Percentiles rank a stretch among this genome's conserved stretches.
Evolutionary conservation across 306 rosid species (phyloP).

Genomic region (Casuarina equisetifolia): DNA sequence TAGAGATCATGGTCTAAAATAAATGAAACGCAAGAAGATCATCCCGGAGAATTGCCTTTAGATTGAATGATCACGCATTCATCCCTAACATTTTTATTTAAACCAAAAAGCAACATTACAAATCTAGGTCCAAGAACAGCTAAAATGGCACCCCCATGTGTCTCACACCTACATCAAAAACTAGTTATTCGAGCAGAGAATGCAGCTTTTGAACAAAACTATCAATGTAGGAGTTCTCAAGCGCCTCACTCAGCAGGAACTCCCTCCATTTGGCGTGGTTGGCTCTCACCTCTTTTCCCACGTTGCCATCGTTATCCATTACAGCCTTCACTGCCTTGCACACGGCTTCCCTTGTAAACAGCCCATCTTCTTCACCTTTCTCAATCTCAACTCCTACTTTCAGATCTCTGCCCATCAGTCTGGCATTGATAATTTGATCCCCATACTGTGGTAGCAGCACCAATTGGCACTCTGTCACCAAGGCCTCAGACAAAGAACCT

Average conservation of each 20-base stretch:
- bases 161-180: too few relatives aligned
- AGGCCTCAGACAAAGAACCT: constrained; percentile 62
- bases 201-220: constrained; percentile 44
- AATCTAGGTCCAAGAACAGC: neutral
- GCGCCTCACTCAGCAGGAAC: constrained; percentile 34
- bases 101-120: neutral
- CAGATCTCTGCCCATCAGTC: constrained; percentile 48
- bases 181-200: constrained; percentile 11
- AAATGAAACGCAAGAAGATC: too few relatives aligned
- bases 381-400: constrained; percentile 63
- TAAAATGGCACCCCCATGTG: neutral
- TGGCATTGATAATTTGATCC: constrained; percentile 59
- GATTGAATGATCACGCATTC: neutral
- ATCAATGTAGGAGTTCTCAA: constrained; percentile 50
- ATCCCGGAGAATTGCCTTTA: neutral
- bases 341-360: constrained; percentile 48
- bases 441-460: constrained; percentile 55
- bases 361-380: constrained; percentile 57
- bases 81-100: neutral
- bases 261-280: constrained; percentile 54
- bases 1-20: too few relatives aligned
- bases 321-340: constrained; percentile 42
- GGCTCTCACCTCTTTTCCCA: constrained; percentile 37
- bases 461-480: constrained; percentile 51
- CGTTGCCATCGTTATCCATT: constrained; percentile 43